A percentile compares a stretch with the other conserved stretches of the same genome.
Evolutionary conservation across 345 rosid species (phyloP).

Genomic region (Moricandia moricandioides): DNA sequence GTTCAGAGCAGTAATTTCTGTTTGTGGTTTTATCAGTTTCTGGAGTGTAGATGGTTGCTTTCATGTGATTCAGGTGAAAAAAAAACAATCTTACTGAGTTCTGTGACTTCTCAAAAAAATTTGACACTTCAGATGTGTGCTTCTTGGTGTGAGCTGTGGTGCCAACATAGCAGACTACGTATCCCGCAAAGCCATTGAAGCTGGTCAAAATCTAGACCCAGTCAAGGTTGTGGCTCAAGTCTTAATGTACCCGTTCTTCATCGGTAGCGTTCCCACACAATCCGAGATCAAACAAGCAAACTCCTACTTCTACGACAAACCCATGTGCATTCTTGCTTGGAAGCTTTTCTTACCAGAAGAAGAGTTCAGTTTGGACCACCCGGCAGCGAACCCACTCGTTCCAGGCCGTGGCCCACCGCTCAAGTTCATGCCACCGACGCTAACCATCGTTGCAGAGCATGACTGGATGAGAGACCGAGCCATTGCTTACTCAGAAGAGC

Average conservation of each 20-base stretch:
- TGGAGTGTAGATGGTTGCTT: constrained; percentile 33
- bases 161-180: constrained; percentile 82
- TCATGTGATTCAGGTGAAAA: constrained; percentile 34
- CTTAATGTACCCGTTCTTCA: constrained; percentile 83
- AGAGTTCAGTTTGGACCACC: constrained; percentile 75
- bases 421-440: constrained; percentile 90
- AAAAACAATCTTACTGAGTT: constrained; percentile 26
- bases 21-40: not conserved
- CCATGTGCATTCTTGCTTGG: constrained; percentile 79
- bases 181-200: constrained; percentile 72
- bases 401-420: constrained; percentile 72
- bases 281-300: constrained; percentile 84
- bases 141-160: constrained; percentile 93
- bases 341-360: constrained; percentile 79
- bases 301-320: constrained; percentile 85
- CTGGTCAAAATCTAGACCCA: constrained; percentile 68
- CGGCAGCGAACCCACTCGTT: constrained; percentile 80
- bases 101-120: constrained; percentile 28
- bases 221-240: constrained; percentile 96
- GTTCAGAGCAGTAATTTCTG: not conserved
- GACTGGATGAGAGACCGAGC: constrained; percentile 99
- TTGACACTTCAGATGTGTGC: constrained; percentile 59
- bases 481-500: constrained; percentile 87
- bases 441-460: constrained; percentile 87
- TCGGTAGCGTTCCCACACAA: constrained; percentile 74